Percentiles rank a stretch among this genome's conserved stretches.
Conservation (phyloP, 2,329 filamentous ascomycete genomes). For the Aspergillus transmontanensis region DNA sequence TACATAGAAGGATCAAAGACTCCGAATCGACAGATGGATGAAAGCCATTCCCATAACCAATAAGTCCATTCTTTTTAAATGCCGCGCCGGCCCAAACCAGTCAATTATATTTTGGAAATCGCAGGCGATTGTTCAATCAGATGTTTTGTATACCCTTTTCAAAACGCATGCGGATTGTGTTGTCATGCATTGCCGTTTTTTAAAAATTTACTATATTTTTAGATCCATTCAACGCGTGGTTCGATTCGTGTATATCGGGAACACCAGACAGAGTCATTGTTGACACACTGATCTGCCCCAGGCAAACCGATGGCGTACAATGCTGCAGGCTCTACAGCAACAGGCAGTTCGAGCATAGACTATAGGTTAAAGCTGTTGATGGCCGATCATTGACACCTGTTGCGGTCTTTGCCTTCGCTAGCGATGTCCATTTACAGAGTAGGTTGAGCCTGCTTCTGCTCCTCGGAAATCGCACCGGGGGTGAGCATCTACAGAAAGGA, state of each 20-base stretch:
- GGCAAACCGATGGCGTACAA: conserved; percentile 12
- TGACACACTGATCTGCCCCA: conserved; percentile 10
- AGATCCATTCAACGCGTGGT: not conserved
- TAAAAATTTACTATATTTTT: conserved; percentile 2
- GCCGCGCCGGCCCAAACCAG: conserved; percentile 15
- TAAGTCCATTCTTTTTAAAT: conserved; percentile 7
- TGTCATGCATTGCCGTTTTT: not conserved
- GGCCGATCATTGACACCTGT: conserved; percentile 17
- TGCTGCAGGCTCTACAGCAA: conserved; percentile 8
- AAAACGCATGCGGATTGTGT: conserved; percentile 3
- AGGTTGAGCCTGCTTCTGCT: conserved; percentile 35
- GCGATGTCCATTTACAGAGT: conserved; percentile 39
- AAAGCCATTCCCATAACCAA: conserved; percentile 15
- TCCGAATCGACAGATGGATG: conserved; percentile 16
- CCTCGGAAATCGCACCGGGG: conserved; percentile 33
- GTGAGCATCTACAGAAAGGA: conserved; percentile 42
- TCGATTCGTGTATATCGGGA: not conserved
- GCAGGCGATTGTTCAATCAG: not conserved
- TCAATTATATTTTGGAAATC: conserved; percentile 3
- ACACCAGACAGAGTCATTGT: conserved; percentile 2
- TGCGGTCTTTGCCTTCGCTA: conserved; percentile 24
- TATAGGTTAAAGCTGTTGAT: conserved; percentile 11
- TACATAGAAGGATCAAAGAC: conserved; percentile 17
- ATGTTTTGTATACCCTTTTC: conserved; percentile 6
- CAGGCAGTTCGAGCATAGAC: conserved; percentile 13